Evolutionary conservation across 2,329 filamentous ascomycete species (phyloP).

Genomic region (Cordyceps cicadae): DNA sequence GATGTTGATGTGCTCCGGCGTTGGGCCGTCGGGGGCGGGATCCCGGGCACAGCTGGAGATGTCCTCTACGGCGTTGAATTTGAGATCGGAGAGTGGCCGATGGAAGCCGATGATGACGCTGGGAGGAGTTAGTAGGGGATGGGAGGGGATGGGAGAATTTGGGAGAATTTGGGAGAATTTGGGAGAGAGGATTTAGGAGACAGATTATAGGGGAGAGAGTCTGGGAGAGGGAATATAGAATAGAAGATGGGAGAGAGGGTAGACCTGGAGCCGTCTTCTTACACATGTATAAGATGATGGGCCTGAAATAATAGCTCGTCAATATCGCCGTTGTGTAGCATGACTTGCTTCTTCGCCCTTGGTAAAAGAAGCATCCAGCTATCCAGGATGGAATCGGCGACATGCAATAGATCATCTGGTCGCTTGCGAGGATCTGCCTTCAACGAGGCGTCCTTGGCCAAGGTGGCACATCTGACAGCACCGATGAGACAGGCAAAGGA

Average conservation of each 20-base stretch:
- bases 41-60: conserved; percentile 29
- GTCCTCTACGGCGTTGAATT: conserved; percentile 29
- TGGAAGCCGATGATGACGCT: conserved; percentile 30
- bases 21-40: conserved; percentile 14
- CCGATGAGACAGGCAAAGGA: conserved; percentile 62
- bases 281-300: conserved; percentile 20
- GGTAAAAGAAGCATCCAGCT: conserved; percentile 32
- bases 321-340: conserved; percentile 22
- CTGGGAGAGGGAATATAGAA: background rate
- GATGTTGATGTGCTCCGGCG: conserved; percentile 22
- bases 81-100: conserved; percentile 30
- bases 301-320: conserved; percentile 25
- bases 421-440: conserved; percentile 16
- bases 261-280: background rate
- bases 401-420: conserved; percentile 24
- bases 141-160: background rate
- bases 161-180: no score
- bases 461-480: conserved; percentile 37
- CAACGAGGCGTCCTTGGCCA: conserved; percentile 20
- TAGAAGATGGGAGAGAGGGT: no score
- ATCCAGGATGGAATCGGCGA: conserved; percentile 27
- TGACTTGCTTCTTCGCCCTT: conserved; percentile 22
- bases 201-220: no score
- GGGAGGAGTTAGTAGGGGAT: background rate
- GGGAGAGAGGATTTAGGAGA: no score